Percentiles rank a stretch among this genome's conserved stretches.
phyloP scores from a whole-genome alignment of 2,329 filamentous ascomycete genomes.

The Emergomyces africanus region DNA sequence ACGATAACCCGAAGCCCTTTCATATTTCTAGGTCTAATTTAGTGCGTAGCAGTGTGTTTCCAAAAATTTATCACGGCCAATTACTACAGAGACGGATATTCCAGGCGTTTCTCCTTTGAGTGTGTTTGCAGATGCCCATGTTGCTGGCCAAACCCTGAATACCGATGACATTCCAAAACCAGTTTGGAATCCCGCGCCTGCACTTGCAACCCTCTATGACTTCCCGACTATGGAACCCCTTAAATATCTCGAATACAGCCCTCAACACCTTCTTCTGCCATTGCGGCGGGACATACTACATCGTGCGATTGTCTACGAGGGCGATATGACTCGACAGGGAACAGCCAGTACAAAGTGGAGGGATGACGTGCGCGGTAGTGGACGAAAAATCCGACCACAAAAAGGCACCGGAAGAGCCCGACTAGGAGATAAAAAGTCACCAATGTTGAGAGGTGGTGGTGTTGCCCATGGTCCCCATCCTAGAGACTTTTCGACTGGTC shows the following conservation, averaged over 20 bases:
- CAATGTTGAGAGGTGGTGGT: slow-evolving; percentile 72
- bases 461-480: too few species aligned
- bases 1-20: not conserved
- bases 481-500: too few species aligned
- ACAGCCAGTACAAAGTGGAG: slow-evolving; percentile 75
- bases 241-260: slow-evolving; percentile 62
- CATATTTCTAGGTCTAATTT: slow-evolving; percentile 3
- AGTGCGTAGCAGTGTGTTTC: slow-evolving; percentile 9
- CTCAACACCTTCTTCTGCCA: slow-evolving; percentile 74
- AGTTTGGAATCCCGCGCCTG: slow-evolving; percentile 39
- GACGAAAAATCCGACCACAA: slow-evolving; percentile 68
- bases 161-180: slow-evolving; percentile 13
- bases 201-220: slow-evolving; percentile 73
- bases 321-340: slow-evolving; percentile 74
- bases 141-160: slow-evolving; percentile 4
- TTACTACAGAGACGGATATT: slow-evolving; percentile 36
- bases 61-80: slow-evolving; percentile 19
- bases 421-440: slow-evolving; percentile 67
- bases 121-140: slow-evolving; percentile 6
- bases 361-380: slow-evolving; percentile 70
- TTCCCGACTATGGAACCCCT: slow-evolving; percentile 84
- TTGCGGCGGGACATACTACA: slow-evolving; percentile 86
- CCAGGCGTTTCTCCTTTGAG: slow-evolving; percentile 18
- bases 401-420: slow-evolving; percentile 78
- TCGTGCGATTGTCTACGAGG: slow-evolving; percentile 83